These are phyloP conservation scores for Acacia crassicarpa DNA, from an alignment of 306 rosid genomes.

Conservation along the genomic window DNA sequence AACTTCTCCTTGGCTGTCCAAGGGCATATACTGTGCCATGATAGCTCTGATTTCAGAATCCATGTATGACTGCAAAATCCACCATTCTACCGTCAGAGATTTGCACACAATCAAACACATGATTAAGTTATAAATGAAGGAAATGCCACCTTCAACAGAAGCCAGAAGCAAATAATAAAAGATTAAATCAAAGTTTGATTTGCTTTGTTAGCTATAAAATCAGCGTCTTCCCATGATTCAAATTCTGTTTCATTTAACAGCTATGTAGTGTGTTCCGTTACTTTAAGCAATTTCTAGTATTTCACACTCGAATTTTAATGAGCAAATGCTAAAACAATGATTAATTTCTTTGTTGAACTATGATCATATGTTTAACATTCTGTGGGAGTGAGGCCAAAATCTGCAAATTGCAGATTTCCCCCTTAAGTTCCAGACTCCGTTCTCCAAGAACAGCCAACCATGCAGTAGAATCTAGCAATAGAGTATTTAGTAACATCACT, in stretches of 20 bases:
- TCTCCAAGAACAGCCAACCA: not conserved
- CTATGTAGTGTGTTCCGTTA: not conserved
- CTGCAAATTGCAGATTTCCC: not conserved
- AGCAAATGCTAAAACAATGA: not conserved
- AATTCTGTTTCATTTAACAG: not conserved
- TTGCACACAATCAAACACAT: not conserved
- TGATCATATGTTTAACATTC: not conserved
- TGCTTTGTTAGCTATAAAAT: not conserved
- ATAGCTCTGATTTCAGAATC: conserved; percentile 96
- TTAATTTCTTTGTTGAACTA: not conserved
- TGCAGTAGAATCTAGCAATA: conserved; percentile 1
- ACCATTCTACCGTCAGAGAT: conserved; percentile 24
- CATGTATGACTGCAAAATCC: conserved; percentile 85
- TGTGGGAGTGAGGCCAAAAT: not conserved
- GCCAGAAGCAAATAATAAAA: not conserved
- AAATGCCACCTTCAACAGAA: not conserved
- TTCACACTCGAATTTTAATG: not conserved
- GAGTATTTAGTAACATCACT: conserved; percentile 25
- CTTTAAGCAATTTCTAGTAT: not conserved
- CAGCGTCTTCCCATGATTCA: not conserved
- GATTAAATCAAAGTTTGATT: not conserved
- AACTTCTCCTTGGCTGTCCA: conserved; percentile 87
- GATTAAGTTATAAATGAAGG: not conserved
- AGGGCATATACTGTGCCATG: conserved; percentile 97
- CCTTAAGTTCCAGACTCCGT: not conserved